Conservation (phyloP, 129 eudicot genomes). For the Chrysanthemum lavandulifolium region DNA sequence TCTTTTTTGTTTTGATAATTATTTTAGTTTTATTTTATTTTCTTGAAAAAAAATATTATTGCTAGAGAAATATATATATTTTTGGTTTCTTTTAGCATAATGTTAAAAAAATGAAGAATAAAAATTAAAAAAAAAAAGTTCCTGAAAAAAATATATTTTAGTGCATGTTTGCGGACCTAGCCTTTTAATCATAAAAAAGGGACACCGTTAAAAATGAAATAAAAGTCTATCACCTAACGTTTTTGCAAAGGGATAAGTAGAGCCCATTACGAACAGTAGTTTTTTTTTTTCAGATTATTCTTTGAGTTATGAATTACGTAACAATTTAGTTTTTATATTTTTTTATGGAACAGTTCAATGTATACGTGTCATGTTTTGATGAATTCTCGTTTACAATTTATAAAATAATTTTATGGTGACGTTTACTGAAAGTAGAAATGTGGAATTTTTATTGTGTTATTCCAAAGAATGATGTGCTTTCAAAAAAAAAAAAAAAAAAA, state of each 20-base stretch:
- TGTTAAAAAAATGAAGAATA: too few species aligned
- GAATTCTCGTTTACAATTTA: too few species aligned
- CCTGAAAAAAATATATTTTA: background rate
- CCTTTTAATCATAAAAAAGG: background rate
- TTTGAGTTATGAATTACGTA: background rate
- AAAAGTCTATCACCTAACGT: background rate
- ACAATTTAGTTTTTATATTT: too few species aligned
- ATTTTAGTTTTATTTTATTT: background rate
- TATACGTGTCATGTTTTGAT: too few species aligned
- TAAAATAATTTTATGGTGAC: too few species aligned
- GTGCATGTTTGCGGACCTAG: background rate
- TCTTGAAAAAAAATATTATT: background rate
- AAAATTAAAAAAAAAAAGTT: background rate
- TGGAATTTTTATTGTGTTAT: too few species aligned
- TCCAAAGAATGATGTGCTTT: too few species aligned
- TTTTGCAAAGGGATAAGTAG: background rate
- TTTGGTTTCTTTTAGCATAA: background rate
- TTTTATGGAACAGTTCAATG: too few species aligned
- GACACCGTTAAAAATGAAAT: constrained; percentile 12
- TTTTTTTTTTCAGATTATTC: background rate
- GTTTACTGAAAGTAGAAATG: too few species aligned
- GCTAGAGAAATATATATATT: background rate
- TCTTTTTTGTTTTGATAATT: background rate
- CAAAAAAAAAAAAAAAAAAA: too few species aligned
- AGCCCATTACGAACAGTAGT: background rate